phyloP scores from a whole-genome alignment of 2,329 filamentous ascomycete species.

The Sporothrix brasiliensis region DNA sequence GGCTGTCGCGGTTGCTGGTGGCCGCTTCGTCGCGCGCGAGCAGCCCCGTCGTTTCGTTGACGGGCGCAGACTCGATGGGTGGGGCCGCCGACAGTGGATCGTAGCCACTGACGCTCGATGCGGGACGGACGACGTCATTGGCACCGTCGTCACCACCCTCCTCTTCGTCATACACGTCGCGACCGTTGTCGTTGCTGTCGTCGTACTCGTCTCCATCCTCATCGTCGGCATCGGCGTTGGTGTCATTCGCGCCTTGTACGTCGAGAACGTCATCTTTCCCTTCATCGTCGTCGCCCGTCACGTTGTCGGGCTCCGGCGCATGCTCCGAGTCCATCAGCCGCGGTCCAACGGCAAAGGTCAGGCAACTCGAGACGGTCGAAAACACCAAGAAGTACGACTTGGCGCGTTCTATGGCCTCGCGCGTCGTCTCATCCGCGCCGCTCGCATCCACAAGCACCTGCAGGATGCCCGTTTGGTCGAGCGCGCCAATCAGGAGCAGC shows the following conservation, averaged over 20 bases:
- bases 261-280: background rate
- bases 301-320: slow-evolving; percentile 42
- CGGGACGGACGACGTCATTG: background rate
- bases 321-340: slow-evolving; percentile 55
- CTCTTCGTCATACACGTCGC: background rate
- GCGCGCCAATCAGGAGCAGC: slow-evolving; percentile 49
- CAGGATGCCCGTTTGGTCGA: slow-evolving; percentile 59
- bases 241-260: background rate
- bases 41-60: slow-evolving; percentile 55
- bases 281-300: slow-evolving; percentile 34
- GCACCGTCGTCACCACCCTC: background rate
- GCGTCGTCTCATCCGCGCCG: slow-evolving; percentile 44
- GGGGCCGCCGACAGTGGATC: slow-evolving; percentile 29
- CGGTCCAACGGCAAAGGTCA: slow-evolving; percentile 67
- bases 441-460: slow-evolving; percentile 48
- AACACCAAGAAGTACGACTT: slow-evolving; percentile 69
- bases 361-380: slow-evolving; percentile 63
- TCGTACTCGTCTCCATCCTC: slow-evolving; percentile 5
- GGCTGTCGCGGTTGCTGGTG: background rate
- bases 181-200: background rate
- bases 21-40: slow-evolving; percentile 40
- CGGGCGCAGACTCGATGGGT: background rate
- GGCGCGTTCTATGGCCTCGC: slow-evolving; percentile 58
- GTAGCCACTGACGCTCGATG: slow-evolving; percentile 27
- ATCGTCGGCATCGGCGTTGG: slow-evolving; percentile 22